Evolutionary conservation across 345 rosid genomes (phyloP).

Genomic region (Eucalyptus coolabah): DNA sequence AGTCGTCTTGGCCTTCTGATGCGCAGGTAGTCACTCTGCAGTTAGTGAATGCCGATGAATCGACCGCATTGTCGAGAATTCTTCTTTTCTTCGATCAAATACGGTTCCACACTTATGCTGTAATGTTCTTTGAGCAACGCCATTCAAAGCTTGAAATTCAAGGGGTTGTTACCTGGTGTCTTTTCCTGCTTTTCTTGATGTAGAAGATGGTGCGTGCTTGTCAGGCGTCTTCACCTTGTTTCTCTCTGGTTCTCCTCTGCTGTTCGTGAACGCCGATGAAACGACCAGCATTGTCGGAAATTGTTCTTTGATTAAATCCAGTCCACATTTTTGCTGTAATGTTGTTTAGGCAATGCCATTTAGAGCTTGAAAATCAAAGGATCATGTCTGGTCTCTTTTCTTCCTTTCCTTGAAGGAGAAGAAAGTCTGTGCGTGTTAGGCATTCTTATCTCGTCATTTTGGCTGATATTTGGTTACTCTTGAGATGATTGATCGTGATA

Average conservation of each 20-base stretch:
- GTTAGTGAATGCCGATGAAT: neutral
- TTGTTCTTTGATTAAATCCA: neutral
- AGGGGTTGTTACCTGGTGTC: neutral
- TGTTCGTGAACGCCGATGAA: neutral
- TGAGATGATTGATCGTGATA: neutral
- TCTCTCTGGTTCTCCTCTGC: neutral
- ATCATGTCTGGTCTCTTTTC: neutral
- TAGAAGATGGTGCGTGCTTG: neutral
- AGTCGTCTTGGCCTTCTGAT: conserved; percentile 3
- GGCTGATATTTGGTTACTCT: neutral
- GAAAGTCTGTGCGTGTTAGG: neutral
- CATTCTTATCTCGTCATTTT: neutral
- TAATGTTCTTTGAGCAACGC: neutral
- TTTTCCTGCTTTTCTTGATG: neutral
- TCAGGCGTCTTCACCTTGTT: neutral
- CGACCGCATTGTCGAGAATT: neutral
- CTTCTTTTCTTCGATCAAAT: neutral
- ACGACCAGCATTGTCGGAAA: neutral
- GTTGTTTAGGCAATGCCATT: neutral
- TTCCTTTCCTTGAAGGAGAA: neutral
- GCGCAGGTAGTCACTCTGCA: neutral
- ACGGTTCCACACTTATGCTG: neutral
- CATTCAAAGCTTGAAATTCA: neutral
- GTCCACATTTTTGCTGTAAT: neutral
- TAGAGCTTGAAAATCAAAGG: neutral